Evolutionary conservation across 208 protist species (phyloP).

Genomic region (Crithidia brevicula): DNA sequence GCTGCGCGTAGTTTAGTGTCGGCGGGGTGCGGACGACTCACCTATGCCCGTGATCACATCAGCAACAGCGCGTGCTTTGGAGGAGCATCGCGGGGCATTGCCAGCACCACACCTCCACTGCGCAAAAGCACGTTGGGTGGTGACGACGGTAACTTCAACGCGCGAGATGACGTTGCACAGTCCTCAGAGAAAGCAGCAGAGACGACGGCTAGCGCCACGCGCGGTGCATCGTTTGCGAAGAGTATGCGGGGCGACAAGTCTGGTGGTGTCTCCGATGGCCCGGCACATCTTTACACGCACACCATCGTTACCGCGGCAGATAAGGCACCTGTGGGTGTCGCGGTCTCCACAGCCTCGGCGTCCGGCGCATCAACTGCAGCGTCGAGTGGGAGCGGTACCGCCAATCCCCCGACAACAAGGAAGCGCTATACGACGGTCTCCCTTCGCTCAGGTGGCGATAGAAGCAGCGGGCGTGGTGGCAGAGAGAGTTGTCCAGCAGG

Average conservation of each 20-base stretch:
- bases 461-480: neutral
- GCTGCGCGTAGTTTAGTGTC: neutral
- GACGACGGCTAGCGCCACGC: neutral
- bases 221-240: constrained; percentile 18
- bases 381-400: neutral
- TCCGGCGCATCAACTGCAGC: neutral
- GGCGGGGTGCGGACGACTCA: neutral
- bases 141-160: neutral
- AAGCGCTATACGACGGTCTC: constrained; percentile 18
- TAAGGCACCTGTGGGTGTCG: constrained; percentile 35
- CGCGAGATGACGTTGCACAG: no score
- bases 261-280: neutral
- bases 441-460: constrained; percentile 1
- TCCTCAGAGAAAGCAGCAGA: neutral
- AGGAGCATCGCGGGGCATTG: neutral
- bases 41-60: no score
- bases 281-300: constrained; percentile 38
- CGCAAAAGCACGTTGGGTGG: neutral
- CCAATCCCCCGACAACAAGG: neutral
- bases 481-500: no score
- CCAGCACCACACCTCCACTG: neutral
- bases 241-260: neutral
- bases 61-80: neutral
- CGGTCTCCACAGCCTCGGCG: neutral
- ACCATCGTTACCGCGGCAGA: constrained; percentile 38